Evolutionary conservation across 75 land plant genomes (phyloP).

Genomic region (Pseudotsuga menziesii): DNA sequence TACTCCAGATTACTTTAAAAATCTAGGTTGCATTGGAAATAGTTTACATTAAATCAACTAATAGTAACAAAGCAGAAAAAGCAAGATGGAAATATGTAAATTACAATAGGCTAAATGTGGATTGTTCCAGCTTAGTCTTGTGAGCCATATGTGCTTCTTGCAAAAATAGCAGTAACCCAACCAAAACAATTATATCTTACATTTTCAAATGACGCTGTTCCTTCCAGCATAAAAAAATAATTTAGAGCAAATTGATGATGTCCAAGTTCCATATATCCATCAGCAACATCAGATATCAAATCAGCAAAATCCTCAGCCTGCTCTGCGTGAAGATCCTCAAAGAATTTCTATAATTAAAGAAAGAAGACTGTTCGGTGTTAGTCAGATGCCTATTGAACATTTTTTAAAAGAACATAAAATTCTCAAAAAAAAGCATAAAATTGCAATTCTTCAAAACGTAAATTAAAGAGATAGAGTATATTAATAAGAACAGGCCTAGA

Average conservation of each 20-base stretch:
- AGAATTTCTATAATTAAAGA: slow-evolving; percentile 31
- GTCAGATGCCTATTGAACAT: background rate
- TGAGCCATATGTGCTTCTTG: background rate
- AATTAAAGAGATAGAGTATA: background rate
- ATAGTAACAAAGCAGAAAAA: background rate
- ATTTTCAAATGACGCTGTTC: slow-evolving; percentile 29
- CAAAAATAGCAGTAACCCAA: background rate
- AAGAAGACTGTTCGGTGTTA: background rate
- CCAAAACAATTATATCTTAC: slow-evolving; percentile 16
- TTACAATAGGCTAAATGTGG: background rate
- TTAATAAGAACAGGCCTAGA: background rate
- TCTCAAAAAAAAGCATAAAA: background rate
- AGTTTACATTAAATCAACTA: no score
- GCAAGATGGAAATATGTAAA: background rate
- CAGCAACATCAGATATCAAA: slow-evolving; percentile 62
- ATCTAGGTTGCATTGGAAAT: no score
- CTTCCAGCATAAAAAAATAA: slow-evolving; percentile 59
- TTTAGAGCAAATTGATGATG: slow-evolving; percentile 20
- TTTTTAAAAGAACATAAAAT: background rate
- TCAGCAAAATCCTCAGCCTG: slow-evolving; percentile 34
- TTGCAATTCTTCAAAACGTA: background rate
- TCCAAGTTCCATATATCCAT: no score
- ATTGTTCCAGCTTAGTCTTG: background rate
- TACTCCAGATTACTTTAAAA: no score
- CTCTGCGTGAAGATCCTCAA: slow-evolving; percentile 35